Conservation (phyloP, 169 alveolate species). For the Plasmodium gallinaceum region DNA sequence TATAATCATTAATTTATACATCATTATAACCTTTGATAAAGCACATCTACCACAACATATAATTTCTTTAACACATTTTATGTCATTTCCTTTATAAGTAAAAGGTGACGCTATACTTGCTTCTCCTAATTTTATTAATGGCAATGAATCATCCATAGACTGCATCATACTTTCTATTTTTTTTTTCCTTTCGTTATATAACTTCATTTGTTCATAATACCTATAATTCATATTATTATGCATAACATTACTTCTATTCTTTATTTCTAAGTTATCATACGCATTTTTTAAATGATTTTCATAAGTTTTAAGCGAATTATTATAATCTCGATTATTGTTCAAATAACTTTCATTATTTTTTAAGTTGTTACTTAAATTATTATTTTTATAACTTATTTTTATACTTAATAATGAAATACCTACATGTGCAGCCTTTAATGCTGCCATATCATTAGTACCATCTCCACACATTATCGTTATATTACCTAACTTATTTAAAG, state of each 20-base stretch:
- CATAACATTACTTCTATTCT: neutral
- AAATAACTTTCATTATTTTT: slow-evolving; percentile 1
- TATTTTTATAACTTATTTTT: slow-evolving; percentile 79
- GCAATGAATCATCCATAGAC: slow-evolving; percentile 87
- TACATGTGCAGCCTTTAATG: slow-evolving; percentile 96
- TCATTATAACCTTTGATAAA: slow-evolving; percentile 94
- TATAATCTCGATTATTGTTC: slow-evolving; percentile 2
- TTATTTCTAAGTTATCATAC: slow-evolving; percentile 45
- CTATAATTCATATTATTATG: slow-evolving; percentile 73
- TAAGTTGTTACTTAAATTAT: slow-evolving; percentile 59
- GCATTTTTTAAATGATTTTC: slow-evolving; percentile 65
- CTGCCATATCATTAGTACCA: slow-evolving; percentile 99
- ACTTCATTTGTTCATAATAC: slow-evolving; percentile 50
- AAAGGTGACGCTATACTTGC: slow-evolving; percentile 99
- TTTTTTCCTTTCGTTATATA: slow-evolving; percentile 54
- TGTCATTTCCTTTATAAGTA: slow-evolving; percentile 94
- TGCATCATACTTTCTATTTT: slow-evolving; percentile 76
- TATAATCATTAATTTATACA: slow-evolving; percentile 96
- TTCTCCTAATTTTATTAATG: slow-evolving; percentile 94
- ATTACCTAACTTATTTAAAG: slow-evolving; percentile 87
- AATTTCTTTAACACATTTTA: slow-evolving; percentile 93
- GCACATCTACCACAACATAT: slow-evolving; percentile 96
- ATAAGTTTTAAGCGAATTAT: neutral
- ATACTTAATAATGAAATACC: slow-evolving; percentile 96
- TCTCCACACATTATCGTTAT: slow-evolving; percentile 98